phyloP scores from a whole-genome alignment of 257 asterid species.

The Rauvolfia tetraphylla region DNA sequence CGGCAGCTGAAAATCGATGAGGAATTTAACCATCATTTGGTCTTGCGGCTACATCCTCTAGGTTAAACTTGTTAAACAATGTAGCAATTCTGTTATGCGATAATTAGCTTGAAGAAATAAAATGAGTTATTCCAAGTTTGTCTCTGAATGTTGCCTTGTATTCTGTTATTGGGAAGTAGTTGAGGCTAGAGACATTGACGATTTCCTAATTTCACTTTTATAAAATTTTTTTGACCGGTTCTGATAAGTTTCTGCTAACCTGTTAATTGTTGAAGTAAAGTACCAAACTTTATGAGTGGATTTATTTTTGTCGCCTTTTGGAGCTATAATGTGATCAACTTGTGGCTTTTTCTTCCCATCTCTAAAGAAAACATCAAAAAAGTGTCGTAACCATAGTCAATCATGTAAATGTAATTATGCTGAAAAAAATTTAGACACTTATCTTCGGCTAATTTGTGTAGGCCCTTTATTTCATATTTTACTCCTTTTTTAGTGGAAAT shows the following conservation, averaged over 20 bases:
- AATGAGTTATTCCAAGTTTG: background rate
- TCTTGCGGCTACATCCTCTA: background rate
- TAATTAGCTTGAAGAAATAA: background rate
- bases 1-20: background rate
- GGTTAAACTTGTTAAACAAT: conserved; percentile 4
- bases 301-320: background rate
- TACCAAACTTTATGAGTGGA: background rate
- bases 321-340: background rate
- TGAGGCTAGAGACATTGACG: background rate
- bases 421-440: background rate
- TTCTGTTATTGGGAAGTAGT: background rate
- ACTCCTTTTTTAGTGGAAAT: background rate
- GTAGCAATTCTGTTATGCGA: background rate
- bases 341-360: background rate
- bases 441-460: background rate
- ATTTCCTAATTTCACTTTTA: background rate
- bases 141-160: background rate
- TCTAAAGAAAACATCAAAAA: background rate
- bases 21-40: background rate
- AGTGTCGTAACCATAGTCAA: background rate
- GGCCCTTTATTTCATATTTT: background rate
- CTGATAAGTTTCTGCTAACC: background rate
- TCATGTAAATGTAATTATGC: too few relatives aligned
- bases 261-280: background rate
- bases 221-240: background rate